These are phyloP conservation scores for Ramaria rubella DNA, from an alignment of 768 basidiomycete species.

Conservation along the genomic window DNA sequence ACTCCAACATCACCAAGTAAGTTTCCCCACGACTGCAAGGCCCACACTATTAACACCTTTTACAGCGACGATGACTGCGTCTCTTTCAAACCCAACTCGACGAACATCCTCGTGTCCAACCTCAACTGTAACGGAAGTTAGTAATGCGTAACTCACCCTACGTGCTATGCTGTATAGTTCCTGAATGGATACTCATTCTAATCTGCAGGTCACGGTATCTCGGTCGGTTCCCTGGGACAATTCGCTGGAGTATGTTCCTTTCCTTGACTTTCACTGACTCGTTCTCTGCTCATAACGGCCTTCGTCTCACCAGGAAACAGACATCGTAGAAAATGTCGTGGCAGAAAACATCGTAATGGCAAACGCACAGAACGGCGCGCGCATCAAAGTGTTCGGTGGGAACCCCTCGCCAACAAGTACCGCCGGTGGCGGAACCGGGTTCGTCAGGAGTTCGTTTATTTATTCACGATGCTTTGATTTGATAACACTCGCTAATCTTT, in stretches of 20 bases:
- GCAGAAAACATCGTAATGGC: slow-evolving; percentile 54
- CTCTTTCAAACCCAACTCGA: slow-evolving; percentile 46
- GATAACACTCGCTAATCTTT: background rate
- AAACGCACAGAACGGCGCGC: slow-evolving; percentile 58
- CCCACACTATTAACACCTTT: background rate
- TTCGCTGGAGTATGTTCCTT: slow-evolving; percentile 16
- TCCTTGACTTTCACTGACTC: background rate
- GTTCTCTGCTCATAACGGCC: background rate
- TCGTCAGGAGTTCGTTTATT: slow-evolving; percentile 28
- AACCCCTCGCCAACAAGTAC: slow-evolving; percentile 51
- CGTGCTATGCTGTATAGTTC: too few species aligned
- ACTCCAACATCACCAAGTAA: slow-evolving; percentile 11
- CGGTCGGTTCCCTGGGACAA: slow-evolving; percentile 55
- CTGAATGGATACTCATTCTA: background rate
- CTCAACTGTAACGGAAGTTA: slow-evolving; percentile 47
- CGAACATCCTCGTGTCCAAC: slow-evolving; percentile 50
- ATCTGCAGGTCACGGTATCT: slow-evolving; percentile 40
- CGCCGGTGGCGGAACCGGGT: slow-evolving; percentile 38
- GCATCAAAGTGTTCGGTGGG: slow-evolving; percentile 65
- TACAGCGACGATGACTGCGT: slow-evolving; percentile 49
- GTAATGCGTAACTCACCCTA: background rate
- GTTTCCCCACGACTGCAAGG: background rate
- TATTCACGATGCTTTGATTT: background rate
- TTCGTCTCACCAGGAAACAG: slow-evolving; percentile 34
- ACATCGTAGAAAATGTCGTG: slow-evolving; percentile 56